Evolutionary conservation across 2,329 filamentous ascomycete species (phyloP), one percentile per base, ranked within the genome.

Genomic region (Sarocladium oryzae): DNA sequence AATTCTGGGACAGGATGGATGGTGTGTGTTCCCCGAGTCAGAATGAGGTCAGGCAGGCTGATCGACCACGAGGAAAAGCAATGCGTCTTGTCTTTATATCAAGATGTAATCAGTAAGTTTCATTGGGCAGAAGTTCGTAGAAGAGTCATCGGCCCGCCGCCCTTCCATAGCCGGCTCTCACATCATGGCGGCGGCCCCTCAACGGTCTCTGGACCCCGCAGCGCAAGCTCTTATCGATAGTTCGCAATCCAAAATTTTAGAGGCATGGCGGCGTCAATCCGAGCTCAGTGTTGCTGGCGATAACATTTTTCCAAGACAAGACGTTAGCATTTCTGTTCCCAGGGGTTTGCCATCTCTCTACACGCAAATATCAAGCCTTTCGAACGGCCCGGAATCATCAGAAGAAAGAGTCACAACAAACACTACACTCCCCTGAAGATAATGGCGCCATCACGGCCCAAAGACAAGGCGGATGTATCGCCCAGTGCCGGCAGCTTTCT

Each of bases 371-470:
- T n/a, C n/a, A n/a, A n/a, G n/a, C n/a, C n/a, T n/a, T n/a, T n/a
- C n/a, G n/a, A n/a, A n/a, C n/a, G n/a, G n/a, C n/a, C n/a, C n/a
- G n/a, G n/a, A n/a, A n/a, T n/a, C n/a, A n/a, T n/a, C n/a, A n/a
- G n/a, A n/a, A n/a, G n/a, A n/a, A n/a, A n/a, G n/a, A n/a, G n/a
- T n/a, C n/a, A n/a, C n/a, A n/a, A n/a, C n/a, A n/a, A n/a, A n/a
- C n/a, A n/a, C n/a, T n/a, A n/a, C n/a, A n/a, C n/a, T n/a, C n/a
- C n/a, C n/a, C n/a, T n/a, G n/a, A n/a, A n/a, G n/a, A 60, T 35
- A 52, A 74, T 74, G 71, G 71, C 71, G 54, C 71, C 71, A 26
- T 69, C 63, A 38, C 64, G 69, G 58, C 66, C 70, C 46, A 64
- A 60, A 33, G 58, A 59, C 55, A 71, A 67, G 57, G 57, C 57